phyloP scores from a whole-genome alignment of 2,329 filamentous ascomycete genomes.

The Byssochlamys sp. region DNA sequence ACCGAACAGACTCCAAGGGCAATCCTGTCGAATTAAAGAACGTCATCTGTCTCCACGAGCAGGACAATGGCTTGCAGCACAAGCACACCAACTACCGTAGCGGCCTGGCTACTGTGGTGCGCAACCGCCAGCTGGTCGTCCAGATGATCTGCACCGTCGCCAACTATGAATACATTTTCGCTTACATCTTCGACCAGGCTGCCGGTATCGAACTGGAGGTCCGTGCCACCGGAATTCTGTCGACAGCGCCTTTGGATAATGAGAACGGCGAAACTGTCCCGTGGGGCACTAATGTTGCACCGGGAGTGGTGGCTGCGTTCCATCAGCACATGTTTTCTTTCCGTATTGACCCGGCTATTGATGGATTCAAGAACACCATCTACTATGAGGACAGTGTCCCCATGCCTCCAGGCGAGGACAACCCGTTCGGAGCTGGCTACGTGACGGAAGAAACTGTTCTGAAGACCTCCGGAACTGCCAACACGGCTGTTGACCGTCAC shows the following conservation, averaged over 20 bases:
- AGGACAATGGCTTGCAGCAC: slow-evolving; percentile 59
- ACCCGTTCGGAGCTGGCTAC: slow-evolving; percentile 46
- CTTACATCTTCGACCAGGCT: slow-evolving; percentile 63
- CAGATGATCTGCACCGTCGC: slow-evolving; percentile 63
- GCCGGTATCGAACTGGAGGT: slow-evolving; percentile 59
- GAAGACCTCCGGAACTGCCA: slow-evolving; percentile 37
- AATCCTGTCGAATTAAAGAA: slow-evolving; percentile 53
- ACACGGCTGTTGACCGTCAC: slow-evolving; percentile 40
- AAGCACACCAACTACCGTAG: slow-evolving; percentile 66
- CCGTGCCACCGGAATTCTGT: slow-evolving; percentile 59
- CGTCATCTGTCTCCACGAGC: slow-evolving; percentile 60
- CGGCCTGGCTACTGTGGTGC: slow-evolving; percentile 52
- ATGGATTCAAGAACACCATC: slow-evolving; percentile 47
- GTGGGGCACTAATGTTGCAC: slow-evolving; percentile 60
- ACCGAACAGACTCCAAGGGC: slow-evolving; percentile 52
- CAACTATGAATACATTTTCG: slow-evolving; percentile 66
- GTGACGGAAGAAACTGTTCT: slow-evolving; percentile 41
- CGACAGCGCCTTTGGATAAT: slow-evolving; percentile 56
- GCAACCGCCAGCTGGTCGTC: slow-evolving; percentile 56
- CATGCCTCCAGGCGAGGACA: slow-evolving; percentile 45
- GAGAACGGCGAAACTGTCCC: slow-evolving; percentile 51
- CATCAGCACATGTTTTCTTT: slow-evolving; percentile 71
- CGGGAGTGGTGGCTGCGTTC: slow-evolving; percentile 58
- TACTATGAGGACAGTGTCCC: slow-evolving; percentile 52
- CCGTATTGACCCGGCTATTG: slow-evolving; percentile 53